Evolutionary conservation across 2,329 filamentous ascomycete genomes (phyloP).

Genomic region (Rutstroemia sp.): DNA sequence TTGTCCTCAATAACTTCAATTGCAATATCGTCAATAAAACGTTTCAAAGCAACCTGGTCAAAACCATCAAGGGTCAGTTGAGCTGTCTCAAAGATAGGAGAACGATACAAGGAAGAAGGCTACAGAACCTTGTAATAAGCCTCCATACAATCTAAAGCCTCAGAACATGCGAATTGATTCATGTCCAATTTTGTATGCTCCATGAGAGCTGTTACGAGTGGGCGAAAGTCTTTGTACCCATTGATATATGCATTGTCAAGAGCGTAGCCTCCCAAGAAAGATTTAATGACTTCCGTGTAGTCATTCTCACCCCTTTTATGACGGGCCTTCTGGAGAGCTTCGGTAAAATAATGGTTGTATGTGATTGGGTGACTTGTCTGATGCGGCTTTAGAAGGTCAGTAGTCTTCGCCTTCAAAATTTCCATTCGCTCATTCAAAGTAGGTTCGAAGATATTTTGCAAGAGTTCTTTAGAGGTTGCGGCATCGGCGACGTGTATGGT

Average conservation of each 20-base stretch:
- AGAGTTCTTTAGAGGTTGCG: slow-evolving; percentile 33
- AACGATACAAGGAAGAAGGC: no score
- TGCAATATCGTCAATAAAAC: no score
- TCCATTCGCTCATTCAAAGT: slow-evolving; percentile 33
- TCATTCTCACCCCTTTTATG: slow-evolving; percentile 12
- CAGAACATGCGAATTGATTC: slow-evolving; percentile 26
- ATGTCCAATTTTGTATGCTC: slow-evolving; percentile 26
- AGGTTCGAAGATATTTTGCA: slow-evolving; percentile 33
- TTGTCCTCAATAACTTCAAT: no score
- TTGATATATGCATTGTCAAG: slow-evolving; percentile 11
- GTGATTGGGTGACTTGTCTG: slow-evolving; percentile 43
- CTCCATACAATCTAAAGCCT: slow-evolving; percentile 33
- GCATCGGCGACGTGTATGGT: slow-evolving; percentile 33
- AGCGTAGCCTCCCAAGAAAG: slow-evolving; percentile 19
- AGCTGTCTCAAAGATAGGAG: no score
- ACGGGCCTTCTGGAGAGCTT: slow-evolving; percentile 28
- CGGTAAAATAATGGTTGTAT: slow-evolving; percentile 41
- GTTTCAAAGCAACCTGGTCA: no score
- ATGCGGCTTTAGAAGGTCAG: slow-evolving; percentile 39
- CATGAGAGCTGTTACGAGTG: slow-evolving; percentile 18
- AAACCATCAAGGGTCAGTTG: no score
- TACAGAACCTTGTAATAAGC: slow-evolving; percentile 38
- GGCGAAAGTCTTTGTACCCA: slow-evolving; percentile 16
- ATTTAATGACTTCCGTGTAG: slow-evolving; percentile 14
- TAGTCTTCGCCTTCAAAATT: slow-evolving; percentile 34